Percentiles rank a stretch among this genome's conserved stretches.
These are phyloP conservation scores for Stachybotrys elegans DNA, from an alignment of 2,329 filamentous ascomycete genomes.

Conservation along the genomic window DNA sequence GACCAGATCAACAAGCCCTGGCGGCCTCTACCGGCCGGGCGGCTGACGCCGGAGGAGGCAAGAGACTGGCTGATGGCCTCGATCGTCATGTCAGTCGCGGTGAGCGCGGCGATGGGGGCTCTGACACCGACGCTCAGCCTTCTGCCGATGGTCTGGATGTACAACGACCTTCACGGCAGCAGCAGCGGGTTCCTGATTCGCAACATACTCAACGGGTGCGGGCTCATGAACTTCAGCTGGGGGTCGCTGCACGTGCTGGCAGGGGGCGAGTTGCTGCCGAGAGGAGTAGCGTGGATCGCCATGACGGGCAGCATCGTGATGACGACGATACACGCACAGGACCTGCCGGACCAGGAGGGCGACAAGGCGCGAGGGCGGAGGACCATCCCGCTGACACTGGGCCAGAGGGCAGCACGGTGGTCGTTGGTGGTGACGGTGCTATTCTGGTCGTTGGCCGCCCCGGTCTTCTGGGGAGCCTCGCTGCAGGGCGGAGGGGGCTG, in stretches of 20 bases:
- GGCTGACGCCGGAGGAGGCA: conserved; percentile 17
- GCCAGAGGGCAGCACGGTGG: conserved; percentile 13
- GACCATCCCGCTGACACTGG: conserved; percentile 20
- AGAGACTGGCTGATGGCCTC: conserved; percentile 16
- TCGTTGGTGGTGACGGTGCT: conserved; percentile 12
- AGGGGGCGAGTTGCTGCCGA: conserved; percentile 6
- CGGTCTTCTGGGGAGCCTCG: conserved; percentile 8
- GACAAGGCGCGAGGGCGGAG: conserved; percentile 18
- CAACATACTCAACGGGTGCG: conserved; percentile 20
- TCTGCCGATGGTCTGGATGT: conserved; percentile 21
- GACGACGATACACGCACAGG: conserved; percentile 23
- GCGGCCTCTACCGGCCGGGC: conserved; percentile 19
- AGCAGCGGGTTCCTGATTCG: conserved; percentile 15
- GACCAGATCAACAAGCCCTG: conserved; percentile 26
- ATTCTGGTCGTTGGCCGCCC: conserved; percentile 11
- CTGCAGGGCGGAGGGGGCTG: conserved; percentile 6
- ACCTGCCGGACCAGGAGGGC: conserved; percentile 19
- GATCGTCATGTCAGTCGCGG: conserved; percentile 13
- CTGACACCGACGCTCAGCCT: conserved; percentile 14
- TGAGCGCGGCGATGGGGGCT: conserved; percentile 10
- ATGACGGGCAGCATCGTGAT: conserved; percentile 15
- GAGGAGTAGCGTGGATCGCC: conserved; percentile 14
- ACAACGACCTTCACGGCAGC: conserved; percentile 23
- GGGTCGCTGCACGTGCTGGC: conserved; percentile 16
- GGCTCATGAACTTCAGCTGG: conserved; percentile 22